Conservation (phyloP, 2,329 filamentous ascomycete species). For the Didymella pinodella region DNA sequence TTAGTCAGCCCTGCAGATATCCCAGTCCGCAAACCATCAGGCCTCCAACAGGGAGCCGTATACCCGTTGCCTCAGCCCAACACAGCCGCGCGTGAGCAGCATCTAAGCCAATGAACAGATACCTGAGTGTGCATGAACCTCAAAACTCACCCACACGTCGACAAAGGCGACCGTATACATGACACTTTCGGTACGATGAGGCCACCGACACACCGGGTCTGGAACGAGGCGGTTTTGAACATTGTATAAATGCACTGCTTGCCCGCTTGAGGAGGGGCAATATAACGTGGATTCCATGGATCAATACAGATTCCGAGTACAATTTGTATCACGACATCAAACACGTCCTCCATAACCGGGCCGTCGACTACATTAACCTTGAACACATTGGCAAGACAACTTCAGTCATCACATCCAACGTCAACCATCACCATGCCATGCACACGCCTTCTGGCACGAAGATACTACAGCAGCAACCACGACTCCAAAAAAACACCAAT, state of each 20-base stretch:
- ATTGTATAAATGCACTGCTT: slow-evolving; percentile 4
- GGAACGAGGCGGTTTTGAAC: not conserved
- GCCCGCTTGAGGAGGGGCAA: not conserved
- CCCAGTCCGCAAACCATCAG: slow-evolving; percentile 3
- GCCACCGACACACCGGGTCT: slow-evolving; percentile 2
- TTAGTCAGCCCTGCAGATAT: slow-evolving; percentile 7
- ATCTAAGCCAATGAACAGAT: slow-evolving; percentile 1
- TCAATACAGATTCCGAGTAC: not conserved
- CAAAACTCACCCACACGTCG: not conserved
- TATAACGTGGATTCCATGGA: slow-evolving; percentile 1
- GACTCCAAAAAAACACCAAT: not conserved
- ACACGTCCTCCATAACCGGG: slow-evolving; percentile 11
- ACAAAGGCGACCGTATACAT: not conserved
- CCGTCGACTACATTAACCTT: not conserved
- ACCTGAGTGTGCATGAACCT: not conserved
- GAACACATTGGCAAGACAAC: not conserved
- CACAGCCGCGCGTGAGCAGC: slow-evolving; percentile 4
- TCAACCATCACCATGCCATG: not conserved
- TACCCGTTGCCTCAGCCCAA: slow-evolving; percentile 13
- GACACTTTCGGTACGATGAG: not conserved
- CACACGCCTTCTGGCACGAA: not conserved
- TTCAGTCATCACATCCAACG: not conserved
- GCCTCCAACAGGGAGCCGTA: slow-evolving; percentile 11
- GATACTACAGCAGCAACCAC: not conserved
- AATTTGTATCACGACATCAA: not conserved